Evolutionary conservation across 441 rosid genomes (phyloP), one percentile per base, ranked within the genome.

Genomic region (Pelargonium fulgidum): DNA sequence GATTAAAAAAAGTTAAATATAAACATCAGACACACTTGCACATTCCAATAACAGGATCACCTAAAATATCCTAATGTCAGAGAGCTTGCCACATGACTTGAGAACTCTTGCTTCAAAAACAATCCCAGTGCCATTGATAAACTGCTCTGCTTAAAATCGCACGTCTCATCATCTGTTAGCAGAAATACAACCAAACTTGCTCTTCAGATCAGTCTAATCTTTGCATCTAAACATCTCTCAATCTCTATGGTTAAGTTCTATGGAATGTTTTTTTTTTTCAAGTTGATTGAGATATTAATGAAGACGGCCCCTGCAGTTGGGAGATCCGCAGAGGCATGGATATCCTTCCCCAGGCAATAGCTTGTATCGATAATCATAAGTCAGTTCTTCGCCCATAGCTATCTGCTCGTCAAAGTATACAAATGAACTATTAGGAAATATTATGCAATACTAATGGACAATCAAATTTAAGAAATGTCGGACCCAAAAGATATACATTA

Each of bases 341-440:
- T 70, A 69, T 58, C 85, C 92, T 79, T 82, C 85, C 68, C 86
- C 88, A 68, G 81, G 81, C 52, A 79, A 76, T 56, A 75, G 76
- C 69, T 83, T 75, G 19, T 80, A 81, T 54, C 75, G 86, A 76
- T 85, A 91, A 80, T 87, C 85, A 63, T 77, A 82, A 0, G 97
- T 89, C 76, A 92, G 78, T 78, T 95, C 99, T 78, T 95, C 97
- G 41, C 99, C 96, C 14, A 72, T 76, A 68, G 90, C 81, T 78
- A 95, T 95, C 99, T 95, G 97, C 81, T 76, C 80, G 71, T 22
- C 17, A 61, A 7, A 73, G 13, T 64, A 62, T 36, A 69, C 62
- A 66, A 64, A 64, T 16, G 72, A 69, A 22, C 17, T 62, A 71
- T 70, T 61, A 47, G 3, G 26, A 56, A 56, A 22, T 29, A 66